Base-by-base conservation (phyloP, 2,329 filamentous ascomycete species). In the Colletotrichum tropicicola region DNA sequence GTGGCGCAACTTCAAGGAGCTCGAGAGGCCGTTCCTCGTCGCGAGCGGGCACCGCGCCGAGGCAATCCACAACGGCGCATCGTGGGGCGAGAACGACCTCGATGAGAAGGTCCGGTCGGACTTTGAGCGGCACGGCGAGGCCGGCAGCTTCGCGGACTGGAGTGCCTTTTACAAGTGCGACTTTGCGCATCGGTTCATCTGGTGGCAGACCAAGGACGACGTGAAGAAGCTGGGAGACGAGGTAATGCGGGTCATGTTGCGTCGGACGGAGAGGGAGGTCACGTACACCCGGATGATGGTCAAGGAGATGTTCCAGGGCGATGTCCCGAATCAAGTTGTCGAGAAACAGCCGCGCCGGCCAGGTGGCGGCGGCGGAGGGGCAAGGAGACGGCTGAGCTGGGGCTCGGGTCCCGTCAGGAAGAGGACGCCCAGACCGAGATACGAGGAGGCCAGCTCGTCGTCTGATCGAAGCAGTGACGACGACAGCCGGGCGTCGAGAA, bases 171-270 rank as follows among this genome's bases (percentile, higher is more conserved):
- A 65, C 23, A 65, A 65, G 23, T 65, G 62, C 10, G 62, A 65
- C 15, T 65, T 65, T 32, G 51, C 39, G 28, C 62, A 65, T 23
- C 58, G 62, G 6, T 65, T 65, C n/a, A 65, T 65, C 4, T 65
- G 62, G 62, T 65, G 62, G 62, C 62, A 65, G 30, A 48, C 45
- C 8, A 65, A 65, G 5, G 62, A 65, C n/a, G 37, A 61, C 25
- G 62, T 65, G 15, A 61, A 28, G 28, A 65, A 49, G 44, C 7
- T 65, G 5, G 51, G 49, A 6, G 62, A 65, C 23, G 62, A 65
- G n/a, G 62, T 65, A 1, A 60, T 60, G 51, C 41, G 62, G 12
- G n/a, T 65, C 7, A 65, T 65, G 62, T 28, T 43, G n/a, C 51
- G 62, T 27, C 37, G 62, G 13, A 65, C 62, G 2, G 62, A 65